Evolutionary conservation across 148 eudicot genomes (phyloP).

Genomic region (Diospyros lotus): DNA sequence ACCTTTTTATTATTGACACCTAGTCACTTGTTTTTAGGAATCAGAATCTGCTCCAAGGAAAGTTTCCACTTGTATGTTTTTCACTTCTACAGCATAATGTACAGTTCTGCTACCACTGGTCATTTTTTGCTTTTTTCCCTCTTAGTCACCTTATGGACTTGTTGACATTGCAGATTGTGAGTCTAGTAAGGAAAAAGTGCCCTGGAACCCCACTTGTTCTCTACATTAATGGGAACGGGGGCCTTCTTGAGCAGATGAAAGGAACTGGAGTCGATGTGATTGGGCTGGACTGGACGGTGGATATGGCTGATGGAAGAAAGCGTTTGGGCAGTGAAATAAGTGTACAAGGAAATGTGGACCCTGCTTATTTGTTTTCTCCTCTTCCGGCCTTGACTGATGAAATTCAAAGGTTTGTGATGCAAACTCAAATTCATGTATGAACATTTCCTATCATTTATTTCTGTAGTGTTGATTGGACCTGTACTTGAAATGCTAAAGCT

Average conservation of each 20-base stretch:
- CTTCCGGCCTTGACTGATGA: conserved; percentile 80
- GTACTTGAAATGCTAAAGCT: not conserved
- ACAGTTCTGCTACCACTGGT: not conserved
- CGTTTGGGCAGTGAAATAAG: conserved; percentile 69
- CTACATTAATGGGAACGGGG: conserved; percentile 95
- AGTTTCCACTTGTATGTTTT: not conserved
- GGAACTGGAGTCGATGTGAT: conserved; percentile 87
- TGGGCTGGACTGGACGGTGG: conserved; percentile 97
- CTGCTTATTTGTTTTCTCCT: conserved; percentile 77
- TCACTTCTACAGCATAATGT: not conserved
- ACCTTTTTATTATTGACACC: not conserved
- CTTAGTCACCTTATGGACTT: not conserved
- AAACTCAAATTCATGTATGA: not conserved
- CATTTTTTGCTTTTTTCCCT: not conserved
- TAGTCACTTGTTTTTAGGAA: not conserved
- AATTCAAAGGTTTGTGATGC: conserved; percentile 67
- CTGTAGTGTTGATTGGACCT: not conserved
- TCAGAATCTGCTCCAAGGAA: not conserved
- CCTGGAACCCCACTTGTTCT: conserved; percentile 89
- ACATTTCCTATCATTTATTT: not conserved
- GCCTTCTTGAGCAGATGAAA: conserved; percentile 90
- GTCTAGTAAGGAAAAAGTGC: conserved; percentile 56
- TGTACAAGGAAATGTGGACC: conserved; percentile 95
- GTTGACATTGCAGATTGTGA: conserved; percentile 58
- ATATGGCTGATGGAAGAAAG: conserved; percentile 95